These are phyloP conservation scores for Serendipita vermifera DNA, from an alignment of 768 basidiomycete species.

Conservation along the genomic window DNA sequence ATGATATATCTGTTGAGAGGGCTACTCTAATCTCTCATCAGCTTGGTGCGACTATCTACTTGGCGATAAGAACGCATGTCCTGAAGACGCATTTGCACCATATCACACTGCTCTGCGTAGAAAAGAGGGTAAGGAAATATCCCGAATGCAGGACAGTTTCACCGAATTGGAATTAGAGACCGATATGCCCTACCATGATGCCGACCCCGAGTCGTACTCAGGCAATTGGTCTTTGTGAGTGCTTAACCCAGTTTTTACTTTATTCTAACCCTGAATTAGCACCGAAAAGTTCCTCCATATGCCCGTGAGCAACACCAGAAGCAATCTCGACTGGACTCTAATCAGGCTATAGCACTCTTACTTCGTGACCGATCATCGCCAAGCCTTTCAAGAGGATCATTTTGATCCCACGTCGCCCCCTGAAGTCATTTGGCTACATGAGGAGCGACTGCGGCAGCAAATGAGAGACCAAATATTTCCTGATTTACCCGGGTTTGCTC, in stretches of 20 bases:
- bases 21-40: conserved; percentile 16
- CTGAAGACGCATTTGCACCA: conserved; percentile 27
- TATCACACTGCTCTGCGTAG: conserved; percentile 21
- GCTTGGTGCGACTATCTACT: conserved; percentile 39
- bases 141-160: conserved; percentile 13
- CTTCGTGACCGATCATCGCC: conserved; percentile 39
- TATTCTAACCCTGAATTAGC: conserved; percentile 18
- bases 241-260: not conserved
- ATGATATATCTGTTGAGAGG: too few species aligned
- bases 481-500: conserved; percentile 31
- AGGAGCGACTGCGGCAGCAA: conserved; percentile 27
- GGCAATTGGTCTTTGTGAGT: conserved; percentile 36
- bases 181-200: conserved; percentile 22
- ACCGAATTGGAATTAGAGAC: conserved; percentile 24
- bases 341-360: conserved; percentile 28
- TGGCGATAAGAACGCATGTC: conserved; percentile 33
- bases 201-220: conserved; percentile 30
- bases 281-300: conserved; percentile 36
- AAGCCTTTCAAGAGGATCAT: conserved; percentile 29
- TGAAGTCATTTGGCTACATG: conserved; percentile 27
- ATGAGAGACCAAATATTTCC: conserved; percentile 33
- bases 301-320: conserved; percentile 26
- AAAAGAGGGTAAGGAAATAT: conserved; percentile 10
- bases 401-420: conserved; percentile 14
- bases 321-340: not conserved